These are phyloP conservation scores for Cyberlindnera subsufficiens DNA, from an alignment of 805 yeast genomes.

Conservation along the genomic window DNA sequence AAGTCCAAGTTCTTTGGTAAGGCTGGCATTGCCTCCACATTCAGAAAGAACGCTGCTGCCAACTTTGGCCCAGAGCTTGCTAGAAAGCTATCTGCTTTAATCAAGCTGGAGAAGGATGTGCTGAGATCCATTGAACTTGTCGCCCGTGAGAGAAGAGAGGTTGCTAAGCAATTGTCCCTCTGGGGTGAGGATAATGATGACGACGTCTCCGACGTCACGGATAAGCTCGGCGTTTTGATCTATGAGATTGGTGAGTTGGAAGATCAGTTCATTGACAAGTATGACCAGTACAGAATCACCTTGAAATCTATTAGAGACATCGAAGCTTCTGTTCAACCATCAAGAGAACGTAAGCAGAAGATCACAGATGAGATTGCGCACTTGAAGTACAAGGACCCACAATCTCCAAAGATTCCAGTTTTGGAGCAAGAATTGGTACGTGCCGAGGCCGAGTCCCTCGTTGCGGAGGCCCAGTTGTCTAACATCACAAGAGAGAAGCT, in stretches of 20 bases:
- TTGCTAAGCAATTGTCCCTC: constrained; percentile 91
- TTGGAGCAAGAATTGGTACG: constrained; percentile 98
- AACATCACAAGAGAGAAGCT: constrained; percentile 97
- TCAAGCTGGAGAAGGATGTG: constrained; percentile 94
- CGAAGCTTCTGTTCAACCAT: constrained; percentile 96
- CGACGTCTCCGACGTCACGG: constrained; percentile 94
- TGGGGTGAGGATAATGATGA: constrained; percentile 99
- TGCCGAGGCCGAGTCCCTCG: constrained; percentile 98
- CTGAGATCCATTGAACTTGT: constrained; percentile 91
- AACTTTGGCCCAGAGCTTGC: constrained; percentile 92
- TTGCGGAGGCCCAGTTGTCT: constrained; percentile 97
- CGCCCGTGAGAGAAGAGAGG: constrained; percentile 90
- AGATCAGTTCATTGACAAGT: constrained; percentile 96
- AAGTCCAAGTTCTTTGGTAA: constrained; percentile 71
- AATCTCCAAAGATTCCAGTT: constrained; percentile 90
- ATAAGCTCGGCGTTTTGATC: constrained; percentile 91
- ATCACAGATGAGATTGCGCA: constrained; percentile 97
- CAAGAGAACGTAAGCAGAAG: constrained; percentile 96
- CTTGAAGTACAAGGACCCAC: constrained; percentile 97
- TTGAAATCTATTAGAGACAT: constrained; percentile 92
- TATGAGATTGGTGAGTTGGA: constrained; percentile 97
- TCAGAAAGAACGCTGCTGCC: constrained; percentile 85
- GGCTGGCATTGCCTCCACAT: constrained; percentile 58
- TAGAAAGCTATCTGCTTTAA: constrained; percentile 82
- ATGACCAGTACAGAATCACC: constrained; percentile 96